Evolutionary conservation across 2,329 filamentous ascomycete species (phyloP), one percentile per base, ranked within the genome.

Genomic region (Aspergillus proliferans): DNA sequence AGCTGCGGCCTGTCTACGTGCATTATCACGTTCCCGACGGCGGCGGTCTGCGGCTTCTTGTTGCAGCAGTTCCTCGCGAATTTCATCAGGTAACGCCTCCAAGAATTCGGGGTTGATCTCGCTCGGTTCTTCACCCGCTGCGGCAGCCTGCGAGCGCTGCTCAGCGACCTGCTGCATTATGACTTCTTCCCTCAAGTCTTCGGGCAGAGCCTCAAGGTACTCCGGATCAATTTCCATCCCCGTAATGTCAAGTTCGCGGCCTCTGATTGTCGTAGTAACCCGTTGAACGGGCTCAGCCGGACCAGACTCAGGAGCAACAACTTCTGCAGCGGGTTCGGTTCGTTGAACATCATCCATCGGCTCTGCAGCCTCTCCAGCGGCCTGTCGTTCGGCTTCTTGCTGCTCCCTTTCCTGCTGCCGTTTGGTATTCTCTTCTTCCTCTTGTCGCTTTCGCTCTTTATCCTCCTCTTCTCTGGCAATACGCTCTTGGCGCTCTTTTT

Each of bases 131-230:
- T 91, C 87, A 15, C 83, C 81, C 22, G 81, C 78, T 71, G 75
- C 80, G 19, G 65, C 85, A 70, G 88, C 88, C 67, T 93, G 83
- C 6, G 86, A 86, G 54, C 92, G 84, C 57, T 92, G 82, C 56
- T 88, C 84, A 46, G 87, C 89, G 54, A 95, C 81, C 51, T 95
- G 90, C 53, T 91, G 85, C 67, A 94, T 89, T 56, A 98, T 88
- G 44, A 98, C 93, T 66, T 98, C 93, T 68, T 97, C 92, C 42
- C 93, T 82, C 64, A 97, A 84, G 52, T 98, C 94, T 59, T 98
- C 93, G 0, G 93, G 93, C n/a, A 98, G 75, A n/a, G 92, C 94
- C 51, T 93, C 88, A 6, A 98, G 81, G 69, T 96, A 98, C 49
- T 95, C 91, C 14, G 87, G 82, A 64, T 98, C 93, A 59, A 98